phyloP scores from a whole-genome alignment of 75 land plant genomes.

The Sequoia sempervirens region DNA sequence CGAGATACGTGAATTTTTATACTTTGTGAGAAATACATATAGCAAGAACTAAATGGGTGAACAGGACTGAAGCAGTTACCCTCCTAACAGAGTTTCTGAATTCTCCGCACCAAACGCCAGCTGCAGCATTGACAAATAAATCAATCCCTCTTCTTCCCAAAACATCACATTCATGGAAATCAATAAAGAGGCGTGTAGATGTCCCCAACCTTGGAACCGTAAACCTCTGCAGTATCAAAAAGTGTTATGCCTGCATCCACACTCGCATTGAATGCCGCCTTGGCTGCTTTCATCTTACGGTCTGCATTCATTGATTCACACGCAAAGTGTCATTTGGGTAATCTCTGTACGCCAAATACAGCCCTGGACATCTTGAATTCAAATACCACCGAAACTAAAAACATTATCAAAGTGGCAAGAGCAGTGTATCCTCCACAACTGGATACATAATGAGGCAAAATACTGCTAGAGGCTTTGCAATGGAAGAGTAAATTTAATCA shows the following conservation, averaged over 20 bases:
- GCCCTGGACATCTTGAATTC: background rate
- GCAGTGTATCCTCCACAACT: background rate
- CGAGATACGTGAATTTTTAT: background rate
- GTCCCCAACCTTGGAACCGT: conserved; percentile 66
- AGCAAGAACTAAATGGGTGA: background rate
- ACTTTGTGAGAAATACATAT: background rate
- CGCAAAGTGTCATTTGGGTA: background rate
- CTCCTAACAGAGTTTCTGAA: conserved; percentile 81
- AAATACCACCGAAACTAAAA: background rate
- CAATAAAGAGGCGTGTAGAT: background rate
- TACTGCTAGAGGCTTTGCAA: background rate
- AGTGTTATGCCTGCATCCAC: conserved; percentile 74
- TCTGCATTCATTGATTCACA: conserved; percentile 33
- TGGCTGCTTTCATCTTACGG: conserved; percentile 83
- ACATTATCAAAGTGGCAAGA: background rate
- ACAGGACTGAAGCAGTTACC: conserved; percentile 30
- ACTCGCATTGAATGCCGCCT: conserved; percentile 74
- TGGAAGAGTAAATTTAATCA: too few species aligned
- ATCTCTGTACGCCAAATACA: background rate
- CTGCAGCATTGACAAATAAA: conserved; percentile 24
- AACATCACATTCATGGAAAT: background rate
- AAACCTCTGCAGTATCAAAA: conserved; percentile 94
- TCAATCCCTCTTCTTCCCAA: background rate
- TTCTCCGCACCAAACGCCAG: conserved; percentile 59
- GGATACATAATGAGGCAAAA: background rate